Evolutionary conservation across 2,329 filamentous ascomycete species (phyloP), one percentile per base, ranked within the genome.

Genomic region (Trichoderma harzianum): DNA sequence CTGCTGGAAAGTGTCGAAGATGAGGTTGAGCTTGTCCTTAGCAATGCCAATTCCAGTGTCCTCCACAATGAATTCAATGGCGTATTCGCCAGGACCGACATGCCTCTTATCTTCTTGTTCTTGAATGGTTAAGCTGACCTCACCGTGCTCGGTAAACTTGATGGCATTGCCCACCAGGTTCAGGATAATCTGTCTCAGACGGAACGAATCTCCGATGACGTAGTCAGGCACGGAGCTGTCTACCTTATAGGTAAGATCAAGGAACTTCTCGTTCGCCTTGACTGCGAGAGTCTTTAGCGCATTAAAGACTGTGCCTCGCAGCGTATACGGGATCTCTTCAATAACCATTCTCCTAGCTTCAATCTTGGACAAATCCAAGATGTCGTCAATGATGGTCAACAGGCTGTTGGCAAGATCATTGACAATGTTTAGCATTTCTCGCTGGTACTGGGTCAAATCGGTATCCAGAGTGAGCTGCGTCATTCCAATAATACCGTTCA

Each of bases 1-100:
- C 84, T 98, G 96, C 82, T 98, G 95, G 90, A 98, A 98, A 0
- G 95, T 98, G 83, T 98, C 96, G 82, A 99, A 98, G 79, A 99
- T 98, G 75, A 98, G 86, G 79, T 97, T 94, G 68, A 98, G 88
- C 84, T 98, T 98, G 83, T 98, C 95, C 75, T 92, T 89, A 77
- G 95, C 93, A 77, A 98, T 98, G 77, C 96, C 96, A 78, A 98
- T 99, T 76, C 96, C 96, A 43, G 96, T 98, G 80, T 98, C 96
- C 24, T 93, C 93, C 39, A 99, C 96, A 69, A 95, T 91, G 82
- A 98, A 98, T 82, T 98, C 94, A 80, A 98, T 95, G 32, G 94
- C 92, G 77, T 97, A 97, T 81, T 98, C 93, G 76, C 92, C 91
- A 12, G 87, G 85, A 14, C 86, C 87, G 55, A 90, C 86, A 62